Base-by-base conservation (phyloP, 73 alveolate species). In the Tetrahymena malaccensis region DNA sequence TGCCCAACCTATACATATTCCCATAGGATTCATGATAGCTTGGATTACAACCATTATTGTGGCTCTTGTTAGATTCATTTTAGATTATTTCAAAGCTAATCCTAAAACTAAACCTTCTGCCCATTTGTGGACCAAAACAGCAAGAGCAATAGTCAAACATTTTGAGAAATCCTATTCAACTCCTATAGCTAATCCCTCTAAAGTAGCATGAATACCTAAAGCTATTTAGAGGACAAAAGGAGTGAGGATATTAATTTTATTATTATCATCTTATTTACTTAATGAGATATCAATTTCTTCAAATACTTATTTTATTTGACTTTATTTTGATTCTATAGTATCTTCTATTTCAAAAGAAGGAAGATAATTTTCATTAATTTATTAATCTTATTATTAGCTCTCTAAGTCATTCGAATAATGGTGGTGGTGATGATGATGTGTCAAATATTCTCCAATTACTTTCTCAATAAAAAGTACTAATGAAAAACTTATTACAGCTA, bases 21-120 rank as follows among this genome's bases (percentile, higher is more conserved):
- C 99, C 84, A 96, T 40, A 44, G 99, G 99, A 35, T 97, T 97
- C 97, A 97, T 97, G 21, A 94, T 94, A 58, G 99, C 96, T 85
- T 96, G 94, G n/a, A 97, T 35, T 35, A 96, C 0, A 57, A 97
- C 97, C 98, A 97, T 96, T 13, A 43, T 89, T 34, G 93, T 89
- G 6, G 97, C 93, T 35, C 55, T 85, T 1, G 35, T 35, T 31
- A 40, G 43, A 31, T 34, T 89, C 27, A 95, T 85, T 35, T 85
- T 89, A 19, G 97, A 94, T 34, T 95, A 40, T 50, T 89, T 95
- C 93, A 95, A 85, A 70, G 95, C 94, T 57, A 95, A 21, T 19
- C 97, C 97, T 35, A 95, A 44, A 10, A 96, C 94, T 37, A 96
- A 55, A 15, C 96, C 97, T 84, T 96, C 98, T 8, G 98, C 97